Evolutionary conservation across 441 rosid genomes (phyloP).

Genomic region (Kokia cookei): DNA sequence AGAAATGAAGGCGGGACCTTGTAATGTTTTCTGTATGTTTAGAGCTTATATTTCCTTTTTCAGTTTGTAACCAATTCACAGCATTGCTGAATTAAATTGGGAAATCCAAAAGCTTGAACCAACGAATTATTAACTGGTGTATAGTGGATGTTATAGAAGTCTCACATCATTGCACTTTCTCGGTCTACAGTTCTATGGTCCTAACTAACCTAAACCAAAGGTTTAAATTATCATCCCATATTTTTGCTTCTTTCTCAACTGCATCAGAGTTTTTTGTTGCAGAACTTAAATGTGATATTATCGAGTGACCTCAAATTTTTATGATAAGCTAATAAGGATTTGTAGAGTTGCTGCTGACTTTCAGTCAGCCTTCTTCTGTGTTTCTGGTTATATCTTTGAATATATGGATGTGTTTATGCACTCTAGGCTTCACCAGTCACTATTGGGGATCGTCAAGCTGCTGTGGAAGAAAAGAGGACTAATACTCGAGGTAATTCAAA

Average conservation of each 20-base stretch:
- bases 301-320: background rate
- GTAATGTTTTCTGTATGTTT: background rate
- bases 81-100: constrained; percentile 1
- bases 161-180: background rate
- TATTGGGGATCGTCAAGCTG: constrained; percentile 63
- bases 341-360: background rate
- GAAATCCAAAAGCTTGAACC: background rate
- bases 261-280: background rate
- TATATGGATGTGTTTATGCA: background rate
- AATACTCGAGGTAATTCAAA: constrained; percentile 55
- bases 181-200: background rate
- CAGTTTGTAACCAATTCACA: background rate
- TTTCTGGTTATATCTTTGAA: background rate
- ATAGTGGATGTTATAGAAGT: background rate
- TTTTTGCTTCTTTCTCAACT: background rate
- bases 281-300: background rate
- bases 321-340: background rate
- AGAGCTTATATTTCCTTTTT: background rate
- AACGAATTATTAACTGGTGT: background rate
- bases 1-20: background rate
- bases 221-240: background rate
- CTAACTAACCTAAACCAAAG: background rate
- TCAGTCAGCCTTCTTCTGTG: background rate
- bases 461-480: constrained; percentile 81
- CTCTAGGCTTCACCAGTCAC: constrained; percentile 74